A percentile compares a stretch with the other conserved stretches of the same genome.
These are phyloP conservation scores for Coprinopsis marcescibilis DNA, from an alignment of 768 basidiomycete genomes.

Conservation along the genomic window DNA sequence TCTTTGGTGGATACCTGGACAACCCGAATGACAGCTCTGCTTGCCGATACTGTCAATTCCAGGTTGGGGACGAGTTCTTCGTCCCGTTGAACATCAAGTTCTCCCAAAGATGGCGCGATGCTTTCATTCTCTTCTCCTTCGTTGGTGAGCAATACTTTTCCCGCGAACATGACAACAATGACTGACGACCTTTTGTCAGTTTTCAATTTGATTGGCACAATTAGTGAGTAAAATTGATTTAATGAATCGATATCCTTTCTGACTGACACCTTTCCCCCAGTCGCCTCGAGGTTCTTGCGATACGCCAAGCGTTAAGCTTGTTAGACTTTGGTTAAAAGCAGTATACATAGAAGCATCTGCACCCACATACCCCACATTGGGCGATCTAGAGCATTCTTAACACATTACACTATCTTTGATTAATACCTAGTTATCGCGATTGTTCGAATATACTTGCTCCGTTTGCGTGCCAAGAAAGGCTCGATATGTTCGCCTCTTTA, in stretches of 20 bases:
- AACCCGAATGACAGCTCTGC: conserved; percentile 51
- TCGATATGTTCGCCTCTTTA: no score
- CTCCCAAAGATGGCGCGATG: conserved; percentile 61
- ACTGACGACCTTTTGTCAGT: not conserved
- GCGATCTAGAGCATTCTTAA: no score
- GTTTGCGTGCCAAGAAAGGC: no score
- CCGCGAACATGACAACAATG: not conserved
- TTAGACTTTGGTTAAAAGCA: no score
- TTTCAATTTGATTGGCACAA: not conserved
- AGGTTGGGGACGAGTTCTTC: conserved; percentile 66
- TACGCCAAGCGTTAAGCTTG: conserved; percentile 2
- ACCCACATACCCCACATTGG: no score
- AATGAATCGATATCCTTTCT: no score
- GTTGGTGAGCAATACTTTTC: conserved; percentile 6
- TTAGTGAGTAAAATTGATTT: no score
- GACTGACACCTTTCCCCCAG: no score
- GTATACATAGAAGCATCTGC: no score
- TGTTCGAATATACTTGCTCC: no score
- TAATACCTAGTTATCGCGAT: no score
- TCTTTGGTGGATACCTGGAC: conserved; percentile 69
- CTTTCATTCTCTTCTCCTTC: conserved; percentile 14
- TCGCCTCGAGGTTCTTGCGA: not conserved
- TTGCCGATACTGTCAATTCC: conserved; percentile 74
- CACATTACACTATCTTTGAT: no score
- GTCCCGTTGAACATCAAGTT: conserved; percentile 61